phyloP scores from a whole-genome alignment of 139 green algal genomes.

The Pseudopediastrum boryanum region DNA sequence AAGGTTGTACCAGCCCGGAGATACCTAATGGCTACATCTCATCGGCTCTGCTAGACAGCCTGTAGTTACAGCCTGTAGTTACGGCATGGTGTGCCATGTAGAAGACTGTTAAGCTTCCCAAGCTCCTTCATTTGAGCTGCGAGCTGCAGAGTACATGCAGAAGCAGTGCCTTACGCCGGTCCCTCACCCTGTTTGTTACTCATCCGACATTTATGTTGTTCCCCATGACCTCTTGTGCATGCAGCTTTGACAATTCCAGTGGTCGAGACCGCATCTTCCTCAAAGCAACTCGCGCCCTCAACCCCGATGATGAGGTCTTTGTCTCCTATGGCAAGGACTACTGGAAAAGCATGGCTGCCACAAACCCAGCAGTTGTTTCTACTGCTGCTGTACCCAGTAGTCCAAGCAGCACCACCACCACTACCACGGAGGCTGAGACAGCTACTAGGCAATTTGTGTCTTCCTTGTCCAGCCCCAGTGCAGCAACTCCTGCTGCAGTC shows the following conservation, averaged over 20 bases:
- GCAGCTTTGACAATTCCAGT: conserved; percentile 17
- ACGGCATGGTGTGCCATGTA: background rate
- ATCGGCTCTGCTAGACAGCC: background rate
- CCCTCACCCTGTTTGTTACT: background rate
- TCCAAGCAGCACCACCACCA: background rate
- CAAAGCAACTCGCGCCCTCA: background rate
- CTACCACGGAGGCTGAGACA: background rate
- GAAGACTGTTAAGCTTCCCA: background rate
- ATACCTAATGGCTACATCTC: background rate
- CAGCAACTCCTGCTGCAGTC: background rate
- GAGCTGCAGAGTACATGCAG: background rate
- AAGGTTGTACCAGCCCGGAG: no score
- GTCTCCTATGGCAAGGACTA: conserved; percentile 18
- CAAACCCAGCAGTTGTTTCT: background rate
- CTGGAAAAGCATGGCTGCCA: background rate
- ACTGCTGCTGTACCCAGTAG: background rate
- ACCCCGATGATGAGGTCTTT: conserved; percentile 9
- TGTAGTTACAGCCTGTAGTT: background rate
- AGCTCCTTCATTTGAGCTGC: background rate
- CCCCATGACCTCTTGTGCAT: background rate
- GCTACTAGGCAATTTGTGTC: background rate
- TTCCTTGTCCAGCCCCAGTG: background rate
- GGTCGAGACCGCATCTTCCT: conserved; percentile 28
- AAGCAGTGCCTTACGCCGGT: background rate
- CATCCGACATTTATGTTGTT: background rate